Conservation (phyloP, 768 basidiomycete species). For the Lentinula raphanica region DNA sequence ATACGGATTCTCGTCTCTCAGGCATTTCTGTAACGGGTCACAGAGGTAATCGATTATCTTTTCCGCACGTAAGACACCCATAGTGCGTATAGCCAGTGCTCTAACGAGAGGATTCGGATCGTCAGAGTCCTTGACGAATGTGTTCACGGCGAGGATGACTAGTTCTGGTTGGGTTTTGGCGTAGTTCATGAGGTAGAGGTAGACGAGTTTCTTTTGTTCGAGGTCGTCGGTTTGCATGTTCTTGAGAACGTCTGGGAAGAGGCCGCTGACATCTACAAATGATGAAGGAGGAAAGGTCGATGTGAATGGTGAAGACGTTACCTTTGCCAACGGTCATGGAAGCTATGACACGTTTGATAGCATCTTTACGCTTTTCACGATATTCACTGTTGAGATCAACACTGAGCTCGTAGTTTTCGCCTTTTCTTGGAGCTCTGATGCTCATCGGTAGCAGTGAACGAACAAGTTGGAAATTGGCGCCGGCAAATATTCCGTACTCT, state of each 20-base stretch:
- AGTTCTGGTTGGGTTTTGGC: conserved; percentile 98
- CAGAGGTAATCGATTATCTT: conserved; percentile 99
- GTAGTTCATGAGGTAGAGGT: conserved; percentile 98
- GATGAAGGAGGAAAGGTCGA: conserved; percentile 4
- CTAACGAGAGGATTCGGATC: conserved; percentile 96
- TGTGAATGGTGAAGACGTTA: conserved; percentile 22
- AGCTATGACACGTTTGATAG: conserved; percentile 95
- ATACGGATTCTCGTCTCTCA: conserved; percentile 95
- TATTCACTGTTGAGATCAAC: conserved; percentile 97
- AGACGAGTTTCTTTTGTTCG: conserved; percentile 99
- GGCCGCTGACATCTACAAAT: conserved; percentile 76
- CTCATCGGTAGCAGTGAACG: conserved; percentile 20
- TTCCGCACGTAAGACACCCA: conserved; percentile 95
- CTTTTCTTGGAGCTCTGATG: conserved; percentile 61
- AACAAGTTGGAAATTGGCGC: background rate
- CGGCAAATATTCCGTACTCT: background rate
- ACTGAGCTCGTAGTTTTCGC: conserved; percentile 96
- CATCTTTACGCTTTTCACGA: conserved; percentile 93
- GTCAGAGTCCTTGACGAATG: conserved; percentile 96
- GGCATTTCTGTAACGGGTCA: conserved; percentile 86
- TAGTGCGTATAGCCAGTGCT: conserved; percentile 94
- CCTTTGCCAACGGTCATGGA: conserved; percentile 99
- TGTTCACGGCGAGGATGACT: conserved; percentile 98
- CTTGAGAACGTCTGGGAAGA: conserved; percentile 97
- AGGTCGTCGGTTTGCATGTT: conserved; percentile 99